Evolutionary conservation across 129 eudicot species (phyloP), one percentile per base, ranked within the genome.

Genomic region (Ambrosia artemisiifolia): DNA sequence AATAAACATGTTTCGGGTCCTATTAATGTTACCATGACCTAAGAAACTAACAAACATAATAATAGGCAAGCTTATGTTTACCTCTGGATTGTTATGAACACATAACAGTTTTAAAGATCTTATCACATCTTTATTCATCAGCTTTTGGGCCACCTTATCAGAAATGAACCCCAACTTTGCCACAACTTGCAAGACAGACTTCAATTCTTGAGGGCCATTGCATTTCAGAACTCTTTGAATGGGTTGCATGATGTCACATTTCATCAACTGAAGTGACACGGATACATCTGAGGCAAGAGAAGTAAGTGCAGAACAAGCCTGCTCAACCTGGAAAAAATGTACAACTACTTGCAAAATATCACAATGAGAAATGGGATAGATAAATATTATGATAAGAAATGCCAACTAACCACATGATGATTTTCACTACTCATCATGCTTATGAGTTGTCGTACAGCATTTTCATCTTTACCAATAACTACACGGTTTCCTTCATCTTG

Each of bases 391-490:
- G 5, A 30, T 44, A 51, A 51, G n/a, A 72, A 24, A 74, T 48
- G 60, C 74, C 57, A 82, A 82, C 92, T 80, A 82, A 93, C 98
- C 96, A 93, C 98, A 81, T 93, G 98, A 77, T 84, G 95, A 75
- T 93, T 85, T 46, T 93, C 96, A 47, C 95, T 93, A 80, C 96
- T 93, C 72, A 93, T 93, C 98, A 93, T 93, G 78, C 98, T 93
- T 72, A 93, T 93, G 59, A 93, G 96, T 83, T 93, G 98, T 47
- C 96, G 80, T 55, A 93, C 81, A 7, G 98, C 98, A 84, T 93
- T 93, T 71, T 93, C 98, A 80, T 93, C 98, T 89, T 93, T 93
- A 19, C 92, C 88, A 30, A 93, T 95, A 78, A 93, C 88, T 38
- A 78, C 92, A 63, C 92, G 87, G 76, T 89, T 87, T 71, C 81